Percentiles rank a stretch among this genome's conserved stretches.
Evolutionary conservation across 202 grass and related monocot genomes (phyloP).

Genomic region (Digitaria exilis): DNA sequence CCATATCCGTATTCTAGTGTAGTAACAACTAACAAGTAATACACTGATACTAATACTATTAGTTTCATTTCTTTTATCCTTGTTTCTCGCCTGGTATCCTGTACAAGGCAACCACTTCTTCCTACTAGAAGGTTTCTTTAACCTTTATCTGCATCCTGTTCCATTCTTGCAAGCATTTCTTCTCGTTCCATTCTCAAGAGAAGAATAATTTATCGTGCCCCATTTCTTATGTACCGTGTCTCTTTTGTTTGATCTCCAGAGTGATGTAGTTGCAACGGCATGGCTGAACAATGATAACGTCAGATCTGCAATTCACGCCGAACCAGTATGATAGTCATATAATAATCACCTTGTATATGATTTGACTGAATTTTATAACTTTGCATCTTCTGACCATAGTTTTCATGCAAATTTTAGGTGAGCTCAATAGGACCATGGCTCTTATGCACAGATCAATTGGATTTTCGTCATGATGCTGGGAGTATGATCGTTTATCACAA

Average conservation of each 20-base stretch:
- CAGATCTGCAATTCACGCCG: constrained; percentile 87
- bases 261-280: constrained; percentile 79
- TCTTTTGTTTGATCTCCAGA: constrained; percentile 50
- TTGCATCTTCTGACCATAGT: constrained; percentile 1
- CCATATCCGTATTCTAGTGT: background rate
- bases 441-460: constrained; percentile 54
- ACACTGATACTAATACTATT: background rate
- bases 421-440: constrained; percentile 63
- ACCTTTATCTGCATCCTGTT: background rate
- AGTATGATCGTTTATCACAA: constrained; percentile 95
- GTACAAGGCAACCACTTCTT: background rate
- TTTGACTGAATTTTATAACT: background rate
- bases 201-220: background rate
- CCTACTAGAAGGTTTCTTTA: background rate
- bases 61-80: background rate
- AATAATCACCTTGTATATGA: background rate
- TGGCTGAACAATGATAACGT: constrained; percentile 81
- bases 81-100: background rate
- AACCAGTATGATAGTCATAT: constrained; percentile 63
- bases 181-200: background rate
- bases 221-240: background rate
- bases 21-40: background rate
- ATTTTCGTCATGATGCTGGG: constrained; percentile 72
- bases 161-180: background rate
- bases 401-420: constrained; percentile 50